Evolutionary conservation across 805 yeast species (phyloP), one percentile per base, ranked within the genome.

Genomic region (Cyberlindnera euphorbiae): DNA sequence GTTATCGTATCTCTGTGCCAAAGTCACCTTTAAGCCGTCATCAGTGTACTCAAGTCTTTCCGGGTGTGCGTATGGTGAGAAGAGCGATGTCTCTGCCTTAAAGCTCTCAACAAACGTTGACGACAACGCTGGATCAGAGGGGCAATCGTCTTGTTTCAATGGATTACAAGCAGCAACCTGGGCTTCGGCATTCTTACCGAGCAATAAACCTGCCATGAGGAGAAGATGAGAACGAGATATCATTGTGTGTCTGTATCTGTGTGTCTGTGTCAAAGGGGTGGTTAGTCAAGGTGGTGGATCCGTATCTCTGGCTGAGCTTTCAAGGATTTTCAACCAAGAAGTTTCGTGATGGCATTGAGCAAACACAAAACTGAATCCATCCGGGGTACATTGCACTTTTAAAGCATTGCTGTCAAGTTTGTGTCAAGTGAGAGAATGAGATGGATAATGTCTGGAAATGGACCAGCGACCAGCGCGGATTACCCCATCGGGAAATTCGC

Each of bases 1-100:
- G 54, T 84, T 82, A 55, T 86, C 93, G 41, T 67, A 79, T 47
- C 80, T 66, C 46, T 79, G 65, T 3, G 71, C 65, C 27, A 89
- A 57, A 2, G 81, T 71, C 48, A 89, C 58, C 26, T 62, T 53
- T 10, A 79, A 60, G n/a, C 97, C 97, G 18, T 73, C 71, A 7
- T 62, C 65, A 8, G 64, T 46, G 48, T 67, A 67, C 33, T 67
- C 70, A 4, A 74, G 56, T 40, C 72, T 54, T 18, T 64, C 56
- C 16, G 75, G 72, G 8, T 69, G 64, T 22, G 58, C 53, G 22
- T 67, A 58, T 12, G 62, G 62, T 8, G 60, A 51, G 52, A 76
- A 75, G 49, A 67, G 62, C 12, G 62, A 51, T 4, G 72, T 63
- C 22, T 69, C 67, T 3, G 63, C 52, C 2, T 64, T 58, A 62